A percentile compares a stretch with the other conserved stretches of the same genome.
Conservation (phyloP, 2,329 filamentous ascomycete species). For the Talaromyces piceae region DNA sequence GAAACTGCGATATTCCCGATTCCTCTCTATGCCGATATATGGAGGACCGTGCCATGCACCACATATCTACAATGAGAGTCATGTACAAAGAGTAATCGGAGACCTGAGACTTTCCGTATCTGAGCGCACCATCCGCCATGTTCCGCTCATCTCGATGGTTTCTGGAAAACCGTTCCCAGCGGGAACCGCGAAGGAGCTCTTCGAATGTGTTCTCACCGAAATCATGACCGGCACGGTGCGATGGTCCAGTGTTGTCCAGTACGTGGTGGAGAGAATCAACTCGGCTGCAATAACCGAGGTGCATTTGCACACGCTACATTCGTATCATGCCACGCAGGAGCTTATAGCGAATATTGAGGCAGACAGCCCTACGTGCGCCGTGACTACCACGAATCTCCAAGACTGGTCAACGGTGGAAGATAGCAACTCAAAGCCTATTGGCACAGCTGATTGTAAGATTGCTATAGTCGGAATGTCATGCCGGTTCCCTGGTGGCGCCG, state of each 20-base stretch:
- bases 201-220: constrained; percentile 1
- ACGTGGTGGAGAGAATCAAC: not conserved
- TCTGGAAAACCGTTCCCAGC: not conserved
- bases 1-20: not conserved
- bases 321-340: not conserved
- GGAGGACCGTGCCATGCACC: not conserved
- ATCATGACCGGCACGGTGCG: not conserved
- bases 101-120: not conserved
- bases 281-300: not conserved
- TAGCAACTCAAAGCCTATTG: not conserved
- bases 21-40: not conserved
- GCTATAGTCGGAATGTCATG: constrained; percentile 1
- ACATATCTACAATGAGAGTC: not conserved
- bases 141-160: not conserved
- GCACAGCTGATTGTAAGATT: not conserved
- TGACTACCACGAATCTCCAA: not conserved
- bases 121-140: not conserved
- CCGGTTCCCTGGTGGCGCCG: not conserved
- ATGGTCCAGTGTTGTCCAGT: not conserved
- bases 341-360: not conserved
- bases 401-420: not conserved
- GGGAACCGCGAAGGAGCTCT: not conserved
- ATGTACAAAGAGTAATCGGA: not conserved
- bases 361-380: not conserved
- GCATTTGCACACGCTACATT: constrained; percentile 1